phyloP scores from a whole-genome alignment of 2,329 filamentous ascomycete species.

The Xylaria hypoxylon region DNA sequence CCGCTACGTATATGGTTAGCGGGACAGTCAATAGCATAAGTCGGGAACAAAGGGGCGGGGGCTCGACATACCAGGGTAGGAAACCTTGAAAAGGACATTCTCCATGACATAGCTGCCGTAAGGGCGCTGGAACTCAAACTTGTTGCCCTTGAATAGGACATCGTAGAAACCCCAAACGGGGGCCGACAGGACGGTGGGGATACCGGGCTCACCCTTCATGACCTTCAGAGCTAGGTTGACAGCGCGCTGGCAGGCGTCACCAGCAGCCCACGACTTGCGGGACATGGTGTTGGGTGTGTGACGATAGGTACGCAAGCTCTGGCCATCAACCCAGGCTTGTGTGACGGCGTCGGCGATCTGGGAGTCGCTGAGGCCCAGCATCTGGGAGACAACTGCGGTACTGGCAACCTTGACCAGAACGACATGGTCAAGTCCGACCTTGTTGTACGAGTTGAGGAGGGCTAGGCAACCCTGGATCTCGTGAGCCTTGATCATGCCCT shows the following conservation, averaged over 20 bases:
- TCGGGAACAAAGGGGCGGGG: neutral
- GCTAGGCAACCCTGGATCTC: slow-evolving; percentile 98
- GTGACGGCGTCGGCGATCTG: slow-evolving; percentile 96
- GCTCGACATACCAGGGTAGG: slow-evolving; percentile 80
- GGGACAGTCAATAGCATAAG: neutral
- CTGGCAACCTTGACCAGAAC: slow-evolving; percentile 98
- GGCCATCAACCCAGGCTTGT: slow-evolving; percentile 97
- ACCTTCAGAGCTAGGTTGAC: slow-evolving; percentile 94
- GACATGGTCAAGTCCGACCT: slow-evolving; percentile 97
- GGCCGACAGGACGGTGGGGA: slow-evolving; percentile 92
- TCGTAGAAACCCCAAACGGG: slow-evolving; percentile 99
- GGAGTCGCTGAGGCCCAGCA: slow-evolving; percentile 88
- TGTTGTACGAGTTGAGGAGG: slow-evolving; percentile 98
- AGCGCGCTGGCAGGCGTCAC: slow-evolving; percentile 95
- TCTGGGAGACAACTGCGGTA: slow-evolving; percentile 92
- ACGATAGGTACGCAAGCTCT: slow-evolving; percentile 95
- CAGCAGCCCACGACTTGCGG: slow-evolving; percentile 98
- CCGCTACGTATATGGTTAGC: slow-evolving; percentile 63
- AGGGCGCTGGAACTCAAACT: slow-evolving; percentile 94
- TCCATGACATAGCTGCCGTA: slow-evolving; percentile 99
- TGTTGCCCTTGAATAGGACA: slow-evolving; percentile 94
- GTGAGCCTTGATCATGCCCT: slow-evolving; percentile 99
- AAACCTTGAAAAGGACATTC: slow-evolving; percentile 99
- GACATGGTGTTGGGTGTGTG: slow-evolving; percentile 99
- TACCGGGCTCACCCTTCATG: slow-evolving; percentile 87